Conservation (phyloP, 306 rosid species). For the Vigna mungo region DNA sequence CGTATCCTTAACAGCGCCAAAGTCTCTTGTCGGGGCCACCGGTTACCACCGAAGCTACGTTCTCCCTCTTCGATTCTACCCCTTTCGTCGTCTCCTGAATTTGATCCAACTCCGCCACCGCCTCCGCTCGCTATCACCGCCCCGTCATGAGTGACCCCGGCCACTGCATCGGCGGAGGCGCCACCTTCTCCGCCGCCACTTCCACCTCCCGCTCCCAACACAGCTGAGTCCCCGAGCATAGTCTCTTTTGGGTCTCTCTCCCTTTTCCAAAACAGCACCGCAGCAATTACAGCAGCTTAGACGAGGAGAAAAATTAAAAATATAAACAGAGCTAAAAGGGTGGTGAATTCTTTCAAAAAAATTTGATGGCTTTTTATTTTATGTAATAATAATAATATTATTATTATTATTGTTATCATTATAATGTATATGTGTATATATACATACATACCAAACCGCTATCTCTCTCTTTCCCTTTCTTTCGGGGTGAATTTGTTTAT, state of each 20-base stretch:
- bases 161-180: slow-evolving; percentile 57
- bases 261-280: slow-evolving; percentile 37
- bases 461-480: slow-evolving; percentile 36
- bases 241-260: slow-evolving; percentile 30
- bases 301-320: slow-evolving; percentile 49
- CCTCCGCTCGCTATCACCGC: slow-evolving; percentile 12
- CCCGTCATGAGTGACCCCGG: slow-evolving; percentile 28
- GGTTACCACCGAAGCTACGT: slow-evolving; percentile 79
- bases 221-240: slow-evolving; percentile 79
- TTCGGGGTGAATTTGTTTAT: slow-evolving; percentile 59
- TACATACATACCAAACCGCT: slow-evolving; percentile 36
- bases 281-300: slow-evolving; percentile 66
- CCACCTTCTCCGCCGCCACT: slow-evolving; percentile 38
- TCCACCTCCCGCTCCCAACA: slow-evolving; percentile 46
- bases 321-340: slow-evolving; percentile 42
- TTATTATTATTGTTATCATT: too few species aligned
- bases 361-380: slow-evolving; percentile 64
- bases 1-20: slow-evolving; percentile 87
- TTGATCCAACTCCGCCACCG: slow-evolving; percentile 59
- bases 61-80: slow-evolving; percentile 68
- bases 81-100: slow-evolving; percentile 71
- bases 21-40: slow-evolving; percentile 97
- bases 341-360: slow-evolving; percentile 70
- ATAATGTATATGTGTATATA: slow-evolving; percentile 18
- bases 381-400: not conserved